These are phyloP conservation scores for Aphanomyces euteiches DNA, from an alignment of 352 stramenopile genomes.

Conservation along the genomic window DNA sequence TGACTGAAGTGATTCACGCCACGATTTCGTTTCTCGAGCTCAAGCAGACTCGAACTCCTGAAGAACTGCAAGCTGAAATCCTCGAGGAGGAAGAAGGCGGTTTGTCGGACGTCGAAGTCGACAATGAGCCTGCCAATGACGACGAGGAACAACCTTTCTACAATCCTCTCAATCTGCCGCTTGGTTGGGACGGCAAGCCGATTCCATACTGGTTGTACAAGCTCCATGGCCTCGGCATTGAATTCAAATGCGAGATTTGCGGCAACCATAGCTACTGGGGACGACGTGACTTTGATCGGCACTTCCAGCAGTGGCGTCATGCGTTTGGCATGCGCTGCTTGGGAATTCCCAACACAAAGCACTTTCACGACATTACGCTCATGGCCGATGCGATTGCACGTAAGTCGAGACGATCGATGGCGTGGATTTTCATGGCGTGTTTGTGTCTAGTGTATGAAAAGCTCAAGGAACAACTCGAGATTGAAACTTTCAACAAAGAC, in stretches of 20 bases:
- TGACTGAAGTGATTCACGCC: constrained; percentile 78
- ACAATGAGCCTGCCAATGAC: constrained; percentile 54
- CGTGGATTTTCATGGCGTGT: constrained; percentile 4
- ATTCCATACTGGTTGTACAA: constrained; percentile 99
- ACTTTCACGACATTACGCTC: constrained; percentile 99
- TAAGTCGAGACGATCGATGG: constrained; percentile 36
- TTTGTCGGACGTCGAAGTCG: constrained; percentile 78
- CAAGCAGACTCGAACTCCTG: constrained; percentile 85
- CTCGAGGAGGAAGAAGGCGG: constrained; percentile 80
- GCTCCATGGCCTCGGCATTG: constrained; percentile 97
- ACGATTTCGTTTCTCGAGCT: constrained; percentile 82
- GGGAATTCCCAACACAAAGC: constrained; percentile 99
- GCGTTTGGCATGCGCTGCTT: constrained; percentile 98
- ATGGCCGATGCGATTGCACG: constrained; percentile 94
- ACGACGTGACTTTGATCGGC: constrained; percentile 93
- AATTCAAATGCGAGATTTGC: constrained; percentile 99
- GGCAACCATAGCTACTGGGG: constrained; percentile 98
- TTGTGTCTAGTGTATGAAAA: constrained; percentile 90
- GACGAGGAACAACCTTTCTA: constrained; percentile 97
- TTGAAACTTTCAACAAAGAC: constrained; percentile 90
- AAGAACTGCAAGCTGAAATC: constrained; percentile 82
- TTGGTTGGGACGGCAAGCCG: constrained; percentile 98
- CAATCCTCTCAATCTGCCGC: constrained; percentile 98
- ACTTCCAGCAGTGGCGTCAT: constrained; percentile 98
- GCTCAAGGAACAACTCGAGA: constrained; percentile 91